phyloP scores from a whole-genome alignment of 192 early-diverging fungal species.

The Thoreauomyces humboldtii region DNA sequence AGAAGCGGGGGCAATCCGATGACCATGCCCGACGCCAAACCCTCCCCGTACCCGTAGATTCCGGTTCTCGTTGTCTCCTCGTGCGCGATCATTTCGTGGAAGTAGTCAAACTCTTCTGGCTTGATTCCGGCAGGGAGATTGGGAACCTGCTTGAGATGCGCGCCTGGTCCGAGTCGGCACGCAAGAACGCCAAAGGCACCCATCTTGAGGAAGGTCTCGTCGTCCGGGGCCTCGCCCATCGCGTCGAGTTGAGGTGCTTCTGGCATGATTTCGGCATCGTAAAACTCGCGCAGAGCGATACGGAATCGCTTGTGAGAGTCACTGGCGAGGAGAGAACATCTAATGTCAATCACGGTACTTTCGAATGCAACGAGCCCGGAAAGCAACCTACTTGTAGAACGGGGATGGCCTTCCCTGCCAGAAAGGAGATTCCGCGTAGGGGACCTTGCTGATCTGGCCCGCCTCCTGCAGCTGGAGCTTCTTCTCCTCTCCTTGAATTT shows the following conservation, averaged over 20 bases:
- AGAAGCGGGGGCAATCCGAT: slow-evolving; percentile 48
- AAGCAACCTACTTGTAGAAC: slow-evolving; percentile 42
- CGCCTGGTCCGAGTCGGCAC: slow-evolving; percentile 45
- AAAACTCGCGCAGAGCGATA: slow-evolving; percentile 40
- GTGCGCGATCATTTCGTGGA: slow-evolving; percentile 49
- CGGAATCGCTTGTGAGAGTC: slow-evolving; percentile 42
- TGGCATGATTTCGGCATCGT: slow-evolving; percentile 27
- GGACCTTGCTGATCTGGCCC: slow-evolving; percentile 29
- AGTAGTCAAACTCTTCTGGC: slow-evolving; percentile 56
- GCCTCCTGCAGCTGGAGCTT: slow-evolving; percentile 29
- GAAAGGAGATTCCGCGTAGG: slow-evolving; percentile 34
- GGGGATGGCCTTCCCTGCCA: slow-evolving; percentile 36
- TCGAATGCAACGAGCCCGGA: too few species aligned
- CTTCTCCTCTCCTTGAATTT: slow-evolving; percentile 35
- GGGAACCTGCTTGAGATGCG: slow-evolving; percentile 41
- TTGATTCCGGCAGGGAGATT: slow-evolving; percentile 44
- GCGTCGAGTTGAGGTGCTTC: slow-evolving; percentile 36
- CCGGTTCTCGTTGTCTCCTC: slow-evolving; percentile 38
- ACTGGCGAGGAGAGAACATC: neutral
- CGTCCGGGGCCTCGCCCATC: slow-evolving; percentile 25
- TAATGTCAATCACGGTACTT: neutral
- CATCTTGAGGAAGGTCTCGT: slow-evolving; percentile 39
- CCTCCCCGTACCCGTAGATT: slow-evolving; percentile 33
- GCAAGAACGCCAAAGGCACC: slow-evolving; percentile 40
- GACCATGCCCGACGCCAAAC: slow-evolving; percentile 30